Conservation (phyloP, 768 basidiomycete species). For the Trametes maxima region DNA sequence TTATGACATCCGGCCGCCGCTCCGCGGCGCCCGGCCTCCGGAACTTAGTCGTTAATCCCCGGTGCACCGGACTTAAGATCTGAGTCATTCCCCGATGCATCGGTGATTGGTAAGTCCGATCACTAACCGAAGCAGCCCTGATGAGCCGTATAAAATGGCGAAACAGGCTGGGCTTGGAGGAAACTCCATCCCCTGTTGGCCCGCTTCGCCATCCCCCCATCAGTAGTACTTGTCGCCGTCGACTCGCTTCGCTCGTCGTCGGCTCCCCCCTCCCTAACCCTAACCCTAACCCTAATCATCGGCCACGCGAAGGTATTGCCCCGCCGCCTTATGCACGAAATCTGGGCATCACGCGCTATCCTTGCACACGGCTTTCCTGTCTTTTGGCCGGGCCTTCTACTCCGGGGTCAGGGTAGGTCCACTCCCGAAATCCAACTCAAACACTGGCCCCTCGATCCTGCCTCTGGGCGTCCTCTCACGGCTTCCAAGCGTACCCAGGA, state of each 20-base stretch:
- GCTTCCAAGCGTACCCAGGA: slow-evolving; percentile 1
- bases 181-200: too few species aligned
- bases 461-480: not conserved
- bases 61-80: too few species aligned
- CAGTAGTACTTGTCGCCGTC: too few species aligned
- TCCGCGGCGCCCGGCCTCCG: too few species aligned
- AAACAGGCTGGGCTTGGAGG: too few species aligned
- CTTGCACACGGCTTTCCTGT: not conserved
- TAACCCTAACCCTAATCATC: not conserved
- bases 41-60: too few species aligned
- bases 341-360: not conserved
- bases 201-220: too few species aligned
- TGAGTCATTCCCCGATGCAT: too few species aligned
- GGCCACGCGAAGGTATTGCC: too few species aligned
- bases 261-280: slow-evolving; percentile 1
- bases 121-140: not conserved
- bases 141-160: not conserved
- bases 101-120: not conserved
- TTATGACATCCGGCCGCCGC: too few species aligned
- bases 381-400: not conserved
- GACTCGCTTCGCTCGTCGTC: too few species aligned
- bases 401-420: not conserved
- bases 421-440: not conserved
- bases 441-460: not conserved
- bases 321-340: too few species aligned